Evolutionary conservation across 345 rosid genomes (phyloP), one percentile per base, ranked within the genome.

Genomic region (Leavenworthia alabamica): DNA sequence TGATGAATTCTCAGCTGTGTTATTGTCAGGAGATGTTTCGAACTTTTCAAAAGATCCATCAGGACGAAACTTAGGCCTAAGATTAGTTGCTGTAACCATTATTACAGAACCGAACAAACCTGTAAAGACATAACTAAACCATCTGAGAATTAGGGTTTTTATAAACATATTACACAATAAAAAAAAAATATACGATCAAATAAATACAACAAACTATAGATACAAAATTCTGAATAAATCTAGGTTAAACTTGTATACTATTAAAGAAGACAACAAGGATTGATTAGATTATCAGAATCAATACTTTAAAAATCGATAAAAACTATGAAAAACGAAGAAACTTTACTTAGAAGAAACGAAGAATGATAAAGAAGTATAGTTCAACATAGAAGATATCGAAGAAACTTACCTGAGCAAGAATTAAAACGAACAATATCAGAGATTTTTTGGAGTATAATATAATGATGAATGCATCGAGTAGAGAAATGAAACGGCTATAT

Each of bases 51-150:
- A 39, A 23, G 40, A 40, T 4, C 72, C 75, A 58, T 72, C 79
- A 48, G 73, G 48, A 6, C 88, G 64, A 55, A 86, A 73, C 64
- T 84, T 91, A 40, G 82, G 78, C 73, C 73, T 88, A 67, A 91
- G 44, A 67, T 72, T 82, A 20, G 73, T 73, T 74, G 76, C 67
- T 3, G 73, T 47, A 4, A 66, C 67, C 48, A 80, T 61, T 44
- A 26, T 44, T 32, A 1, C 67, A 8, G 3, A 14, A 14, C 10
- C 2, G 6, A 4, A 1, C 13, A 14, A 13, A 48, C 36, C 55
- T 49, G 13, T 49, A 28, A n/a, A n/a, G 9, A 33, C 32, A 24
- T n/a, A 14, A 28, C 8, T 8, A 28, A 49, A 46, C 2, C 8
- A 23, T 6, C 11, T 3, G 17, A 57, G 39, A 57, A 56, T 66